A percentile compares a stretch with the other conserved stretches of the same genome.
Evolutionary conservation across 1,139 yeast genomes (phyloP).

Genomic region (Candida frijolesensis): DNA sequence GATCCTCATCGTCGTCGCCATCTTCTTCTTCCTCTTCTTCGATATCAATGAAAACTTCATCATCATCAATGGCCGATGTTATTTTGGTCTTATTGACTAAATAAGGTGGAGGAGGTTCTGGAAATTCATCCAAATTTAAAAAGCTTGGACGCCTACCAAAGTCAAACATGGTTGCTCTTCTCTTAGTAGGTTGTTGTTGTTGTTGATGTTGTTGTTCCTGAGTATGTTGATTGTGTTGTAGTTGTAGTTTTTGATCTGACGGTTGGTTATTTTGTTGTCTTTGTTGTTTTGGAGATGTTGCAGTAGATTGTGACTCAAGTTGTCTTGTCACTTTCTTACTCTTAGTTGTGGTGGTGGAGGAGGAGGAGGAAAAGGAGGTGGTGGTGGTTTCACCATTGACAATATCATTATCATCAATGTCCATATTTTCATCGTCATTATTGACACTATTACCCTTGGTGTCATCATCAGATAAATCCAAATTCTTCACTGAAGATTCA

Average conservation of each 20-base stretch:
- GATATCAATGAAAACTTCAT: conserved; percentile 1
- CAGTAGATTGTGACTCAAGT: background rate
- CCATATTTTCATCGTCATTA: background rate
- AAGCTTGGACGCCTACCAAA: conserved; percentile 42
- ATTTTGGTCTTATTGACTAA: conserved; percentile 1
- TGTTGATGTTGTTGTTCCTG: background rate
- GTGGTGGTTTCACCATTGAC: background rate
- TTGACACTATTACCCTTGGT: background rate
- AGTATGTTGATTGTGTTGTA: background rate
- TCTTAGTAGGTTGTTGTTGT: conserved; percentile 22
- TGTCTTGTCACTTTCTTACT: background rate
- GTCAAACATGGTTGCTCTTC: conserved; percentile 54
- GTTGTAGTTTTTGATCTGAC: background rate
- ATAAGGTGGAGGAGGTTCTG: conserved; percentile 2
- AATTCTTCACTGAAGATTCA: background rate
- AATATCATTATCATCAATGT: no score
- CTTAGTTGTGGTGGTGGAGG: background rate
- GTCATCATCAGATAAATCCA: conserved; percentile 1
- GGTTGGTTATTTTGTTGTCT: conserved; percentile 9
- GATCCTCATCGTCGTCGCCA: background rate
- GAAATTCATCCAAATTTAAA: background rate
- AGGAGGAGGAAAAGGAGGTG: no score
- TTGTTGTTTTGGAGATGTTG: conserved; percentile 1
- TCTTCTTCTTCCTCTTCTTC: background rate
- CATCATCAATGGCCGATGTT: background rate